Evolutionary conservation across 768 basidiomycete genomes (phyloP).

Genomic region (Rhizopogon vulgaris): DNA sequence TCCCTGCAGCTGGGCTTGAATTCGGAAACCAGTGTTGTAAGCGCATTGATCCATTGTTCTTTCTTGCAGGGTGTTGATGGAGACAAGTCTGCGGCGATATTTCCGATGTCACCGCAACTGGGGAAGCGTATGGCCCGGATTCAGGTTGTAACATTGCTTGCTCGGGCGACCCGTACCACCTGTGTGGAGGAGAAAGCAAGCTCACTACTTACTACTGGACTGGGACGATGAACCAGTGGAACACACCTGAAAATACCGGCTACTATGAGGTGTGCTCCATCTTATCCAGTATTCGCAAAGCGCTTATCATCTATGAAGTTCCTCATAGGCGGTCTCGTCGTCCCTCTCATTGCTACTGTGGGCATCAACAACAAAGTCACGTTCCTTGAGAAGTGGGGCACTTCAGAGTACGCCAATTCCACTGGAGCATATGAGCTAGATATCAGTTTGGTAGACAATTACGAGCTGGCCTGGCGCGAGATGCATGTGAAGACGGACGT

Average conservation of each 20-base stretch:
- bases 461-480: slow-evolving; percentile 53
- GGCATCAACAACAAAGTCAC: slow-evolving; percentile 79
- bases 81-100: slow-evolving; percentile 62
- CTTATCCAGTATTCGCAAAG: not conserved
- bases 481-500: slow-evolving; percentile 77
- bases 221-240: slow-evolving; percentile 53
- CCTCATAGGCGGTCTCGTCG: slow-evolving; percentile 53
- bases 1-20: slow-evolving; percentile 64
- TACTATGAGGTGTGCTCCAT: slow-evolving; percentile 55
- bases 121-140: slow-evolving; percentile 26
- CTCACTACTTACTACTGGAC: slow-evolving; percentile 52
- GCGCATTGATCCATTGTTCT: slow-evolving; percentile 18
- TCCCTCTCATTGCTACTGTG: slow-evolving; percentile 69
- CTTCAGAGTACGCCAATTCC: slow-evolving; percentile 53
- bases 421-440: slow-evolving; percentile 81
- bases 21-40: slow-evolving; percentile 70
- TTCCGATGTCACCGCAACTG: slow-evolving; percentile 38
- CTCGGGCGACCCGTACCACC: slow-evolving; percentile 62
- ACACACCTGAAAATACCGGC: slow-evolving; percentile 59
- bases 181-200: slow-evolving; percentile 57
- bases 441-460: slow-evolving; percentile 43
- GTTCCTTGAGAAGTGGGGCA: slow-evolving; percentile 72
- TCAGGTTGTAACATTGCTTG: slow-evolving; percentile 46
- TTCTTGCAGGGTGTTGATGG: not conserved
- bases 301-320: slow-evolving; percentile 24